Evolutionary conservation across 108 stramenopile species (phyloP), one percentile per base, ranked within the genome.

Genomic region (Pseudonitzschia pungens): DNA sequence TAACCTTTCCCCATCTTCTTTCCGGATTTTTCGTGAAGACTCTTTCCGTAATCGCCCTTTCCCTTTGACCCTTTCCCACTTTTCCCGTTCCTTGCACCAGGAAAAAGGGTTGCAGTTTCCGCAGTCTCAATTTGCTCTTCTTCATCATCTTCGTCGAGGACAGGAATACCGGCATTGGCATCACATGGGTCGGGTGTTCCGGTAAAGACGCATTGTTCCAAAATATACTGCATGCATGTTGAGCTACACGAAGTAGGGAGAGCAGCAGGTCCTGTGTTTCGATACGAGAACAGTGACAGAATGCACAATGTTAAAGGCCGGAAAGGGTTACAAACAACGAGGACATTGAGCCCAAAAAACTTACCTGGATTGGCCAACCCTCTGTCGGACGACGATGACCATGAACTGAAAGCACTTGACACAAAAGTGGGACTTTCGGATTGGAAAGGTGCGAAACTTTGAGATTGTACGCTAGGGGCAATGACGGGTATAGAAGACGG

Each of bases 161-260:
- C 44, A 0, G 42, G 42, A 16, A 50, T 41, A 11, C 24, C 12
- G 24, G 22, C 42, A 16, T 45, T 67, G 21, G 50, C 45, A 67
- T 67, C 44, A 48, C 66, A 67, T 4, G 66, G 14, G 15, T 10
- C 44, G 20, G 20, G n/a, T 8, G 27, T 51, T 14, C 45, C 66
- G n/a, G 18, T 24, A 22, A 67, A 67, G 43, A 67, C 31, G 18
- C 66, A 67, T 26, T 26, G 43, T 48, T 67, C 21, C 18, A 67
- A 48, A 26, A 48, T 2, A 55, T 11, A 55, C 26, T 40, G 32
- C 4, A 33, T 9, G 33, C 32, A 62, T 0, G 36, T 33, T 33
- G 60, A 40, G 14, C n/a, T 62, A 29, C 36, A 62, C 15, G 20
- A 3, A 58, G 57, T 58, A 20, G 36, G 32, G 29, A 33, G 60